Evolutionary conservation across 2,329 filamentous ascomycete genomes (phyloP), one percentile per base, ranked within the genome.

Genomic region (Trichoderma brevicompactum): DNA sequence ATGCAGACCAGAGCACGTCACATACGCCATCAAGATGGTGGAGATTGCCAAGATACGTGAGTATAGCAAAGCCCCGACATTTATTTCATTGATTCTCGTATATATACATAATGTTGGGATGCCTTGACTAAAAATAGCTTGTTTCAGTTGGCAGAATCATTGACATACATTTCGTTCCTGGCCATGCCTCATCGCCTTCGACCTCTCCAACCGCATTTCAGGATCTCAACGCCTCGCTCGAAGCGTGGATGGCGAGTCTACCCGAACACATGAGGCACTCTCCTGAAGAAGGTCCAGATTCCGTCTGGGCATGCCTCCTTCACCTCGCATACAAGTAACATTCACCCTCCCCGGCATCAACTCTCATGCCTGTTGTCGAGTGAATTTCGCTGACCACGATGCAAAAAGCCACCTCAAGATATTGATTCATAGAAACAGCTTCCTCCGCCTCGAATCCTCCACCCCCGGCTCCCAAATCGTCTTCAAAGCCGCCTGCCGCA

Each of bases 1-100:
- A 6, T 74, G 72, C 19, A 67, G 74, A 43, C 64, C 72, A 3
- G 74, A 78, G 46, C 77, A 79, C 55, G 69, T 77, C 4, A 72
- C 72, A 0, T 78, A 79, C 62, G 72, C 71, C 0, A 74, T 77
- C 43, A 79, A 78, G 59, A 79, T 79, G 77, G 75, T 78, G 0
- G 76, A 79, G 38, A 71, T 79, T 15, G 72, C 76, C 3, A 70
- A 70, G 32, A 65, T 79, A 34, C 73, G 76, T 78, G 63, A 63
- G 75, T 15, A 52, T 7, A 17, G n/a, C 41, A 19, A 28, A 32
- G 28, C 43, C 19, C 15, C 12, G 41, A 19, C 6, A 4, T 6
- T 5, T 9, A 28, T 50, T 40, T 43, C 4, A 9, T 41, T 9
- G 1, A 32, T 34, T 12, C 7, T 36, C 8, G 19, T 5, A 23